Percentiles rank a stretch among this genome's conserved stretches.
Evolutionary conservation across 73 alveolate genomes (phyloP).

Genomic region (Diophrys appendiculata): DNA sequence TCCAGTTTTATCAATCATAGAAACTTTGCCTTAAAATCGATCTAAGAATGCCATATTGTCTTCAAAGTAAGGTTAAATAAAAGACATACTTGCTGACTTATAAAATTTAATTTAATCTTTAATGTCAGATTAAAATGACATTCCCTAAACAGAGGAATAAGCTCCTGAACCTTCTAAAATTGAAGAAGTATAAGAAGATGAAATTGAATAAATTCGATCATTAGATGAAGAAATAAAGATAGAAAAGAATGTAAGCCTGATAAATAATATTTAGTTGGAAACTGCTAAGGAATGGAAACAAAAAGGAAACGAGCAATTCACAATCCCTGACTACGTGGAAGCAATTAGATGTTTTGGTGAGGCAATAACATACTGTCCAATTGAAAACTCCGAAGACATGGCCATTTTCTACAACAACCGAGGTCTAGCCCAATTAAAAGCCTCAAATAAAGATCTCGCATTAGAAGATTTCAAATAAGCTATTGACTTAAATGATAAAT

Average conservation of each 20-base stretch:
- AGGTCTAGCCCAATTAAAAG: constrained; percentile 41
- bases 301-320: constrained; percentile 46
- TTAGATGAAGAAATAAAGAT: neutral
- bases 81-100: no score
- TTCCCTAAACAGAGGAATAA: no score
- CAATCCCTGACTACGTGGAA: constrained; percentile 24
- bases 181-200: no score
- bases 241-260: neutral
- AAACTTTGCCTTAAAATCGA: no score
- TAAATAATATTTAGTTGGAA: neutral
- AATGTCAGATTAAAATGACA: no score
- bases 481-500: constrained; percentile 67
- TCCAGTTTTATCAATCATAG: no score
- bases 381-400: constrained; percentile 35
- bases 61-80: no score
- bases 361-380: constrained; percentile 56
- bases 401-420: constrained; percentile 52
- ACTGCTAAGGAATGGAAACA: constrained; percentile 37
- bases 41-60: no score
- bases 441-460: constrained; percentile 62
- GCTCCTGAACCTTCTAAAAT: no score
- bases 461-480: constrained; percentile 54
- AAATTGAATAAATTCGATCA: no score
- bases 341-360: constrained; percentile 28
- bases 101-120: no score